phyloP scores from a whole-genome alignment of 176 grass and related monocot species.

The Miscanthus lutarioriparius region DNA sequence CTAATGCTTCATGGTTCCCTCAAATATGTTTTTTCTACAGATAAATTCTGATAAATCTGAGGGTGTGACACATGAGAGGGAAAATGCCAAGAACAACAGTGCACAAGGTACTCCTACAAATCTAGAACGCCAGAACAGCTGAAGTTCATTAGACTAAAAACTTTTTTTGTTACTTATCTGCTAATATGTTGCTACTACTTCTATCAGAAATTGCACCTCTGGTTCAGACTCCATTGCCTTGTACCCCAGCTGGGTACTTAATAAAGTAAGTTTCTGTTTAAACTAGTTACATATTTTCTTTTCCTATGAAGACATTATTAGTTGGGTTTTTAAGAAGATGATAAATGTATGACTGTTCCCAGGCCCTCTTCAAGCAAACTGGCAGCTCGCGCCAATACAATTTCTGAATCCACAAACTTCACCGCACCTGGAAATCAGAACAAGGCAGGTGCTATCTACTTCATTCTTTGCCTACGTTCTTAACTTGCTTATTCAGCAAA shows the following conservation, averaged over 20 bases:
- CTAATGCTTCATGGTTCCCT: slow-evolving; percentile 9
- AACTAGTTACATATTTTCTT: neutral
- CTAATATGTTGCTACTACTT: neutral
- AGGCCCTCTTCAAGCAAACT: slow-evolving; percentile 41
- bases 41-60: slow-evolving; percentile 25
- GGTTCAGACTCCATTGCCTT: slow-evolving; percentile 34
- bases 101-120: slow-evolving; percentile 36
- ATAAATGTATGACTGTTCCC: slow-evolving; percentile 22
- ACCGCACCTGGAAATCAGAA: slow-evolving; percentile 10
- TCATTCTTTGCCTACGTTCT: neutral
- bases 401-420: slow-evolving; percentile 15
- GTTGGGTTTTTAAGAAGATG: neutral
- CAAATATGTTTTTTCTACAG: slow-evolving; percentile 30
- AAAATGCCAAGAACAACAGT: slow-evolving; percentile 14
- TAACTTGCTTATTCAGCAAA: neutral
- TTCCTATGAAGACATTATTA: neutral
- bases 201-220: slow-evolving; percentile 38
- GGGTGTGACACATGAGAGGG: slow-evolving; percentile 4
- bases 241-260: slow-evolving; percentile 34
- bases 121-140: slow-evolving; percentile 2
- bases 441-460: slow-evolving; percentile 15
- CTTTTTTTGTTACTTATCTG: neutral
- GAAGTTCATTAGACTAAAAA: neutral
- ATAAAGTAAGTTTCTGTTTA: slow-evolving; percentile 40
- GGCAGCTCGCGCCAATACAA: neutral